Evolutionary conservation across 2,329 filamentous ascomycete genomes (phyloP).

Genomic region (Diaporthe destruens): DNA sequence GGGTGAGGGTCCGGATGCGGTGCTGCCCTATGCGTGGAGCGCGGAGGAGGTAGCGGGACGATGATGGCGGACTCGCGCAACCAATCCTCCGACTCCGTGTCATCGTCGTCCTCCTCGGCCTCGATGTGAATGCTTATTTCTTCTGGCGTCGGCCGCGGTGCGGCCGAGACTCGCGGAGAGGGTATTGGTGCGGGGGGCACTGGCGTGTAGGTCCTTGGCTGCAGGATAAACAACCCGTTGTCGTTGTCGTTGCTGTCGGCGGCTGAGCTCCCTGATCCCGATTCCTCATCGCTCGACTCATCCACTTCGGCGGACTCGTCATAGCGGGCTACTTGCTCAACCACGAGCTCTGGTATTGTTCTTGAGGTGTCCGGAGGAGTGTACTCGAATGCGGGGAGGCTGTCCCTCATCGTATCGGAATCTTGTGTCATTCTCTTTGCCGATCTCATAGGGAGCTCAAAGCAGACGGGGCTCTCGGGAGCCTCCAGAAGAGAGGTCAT

Average conservation of each 20-base stretch:
- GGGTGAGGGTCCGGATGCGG: constrained; percentile 20
- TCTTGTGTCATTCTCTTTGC: constrained; percentile 44
- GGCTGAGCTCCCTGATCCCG: constrained; percentile 25
- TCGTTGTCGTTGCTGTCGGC: constrained; percentile 45
- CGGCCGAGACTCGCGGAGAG: constrained; percentile 56
- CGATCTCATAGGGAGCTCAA: constrained; percentile 41
- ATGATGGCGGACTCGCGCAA: constrained; percentile 40
- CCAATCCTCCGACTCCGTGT: constrained; percentile 27
- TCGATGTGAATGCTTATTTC: constrained; percentile 42
- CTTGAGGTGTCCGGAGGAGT: constrained; percentile 44
- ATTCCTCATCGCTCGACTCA: constrained; percentile 35
- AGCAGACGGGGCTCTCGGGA: constrained; percentile 42
- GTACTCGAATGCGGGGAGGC: constrained; percentile 49
- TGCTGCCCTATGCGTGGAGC: constrained; percentile 18
- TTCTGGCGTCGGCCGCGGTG: constrained; percentile 37
- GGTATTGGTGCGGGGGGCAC: constrained; percentile 61
- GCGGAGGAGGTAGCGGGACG: constrained; percentile 29
- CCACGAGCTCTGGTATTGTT: constrained; percentile 39
- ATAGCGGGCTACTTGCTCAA: constrained; percentile 17
- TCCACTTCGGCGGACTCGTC: constrained; percentile 14
- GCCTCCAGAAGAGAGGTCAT: constrained; percentile 40
- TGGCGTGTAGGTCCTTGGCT: constrained; percentile 70
- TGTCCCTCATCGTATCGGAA: constrained; percentile 46
- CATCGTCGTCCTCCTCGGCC: constrained; percentile 38
- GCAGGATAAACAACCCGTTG: constrained; percentile 64